Evolutionary conservation across 2,329 filamentous ascomycete genomes (phyloP), one percentile per base, ranked within the genome.

Genomic region (Sporothrix pallida): DNA sequence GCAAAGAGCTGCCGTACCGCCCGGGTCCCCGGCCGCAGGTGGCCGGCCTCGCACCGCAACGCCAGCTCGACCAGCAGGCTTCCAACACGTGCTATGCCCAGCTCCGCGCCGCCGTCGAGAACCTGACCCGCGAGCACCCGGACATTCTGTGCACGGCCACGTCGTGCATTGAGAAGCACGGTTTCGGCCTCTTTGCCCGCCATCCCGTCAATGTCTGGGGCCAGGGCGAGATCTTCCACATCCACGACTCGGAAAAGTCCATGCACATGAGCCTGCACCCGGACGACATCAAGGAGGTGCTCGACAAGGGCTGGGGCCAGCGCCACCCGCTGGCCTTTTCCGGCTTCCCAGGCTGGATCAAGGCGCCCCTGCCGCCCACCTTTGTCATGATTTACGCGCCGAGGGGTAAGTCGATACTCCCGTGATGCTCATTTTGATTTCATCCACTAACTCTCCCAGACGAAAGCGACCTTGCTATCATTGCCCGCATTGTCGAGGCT

Each of bases 321-420:
- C 83, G 88, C 46, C 89, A 91, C 76, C 89, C 88, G 1, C 82
- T 94, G 72, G 90, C 92, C 8, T 88, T 89, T 78, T 90, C 89
- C 72, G 52, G 31, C 31, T 37, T 37, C 31, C 5, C 20, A 8
- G 88, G 89, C 60, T 90, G 88, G 84, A 87, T 91, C 76, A 85
- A 86, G 75, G 87, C 89, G 79, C 92, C 92, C 70, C 90, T 96
- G 72, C 92, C 93, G 0, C 83, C 86, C 3, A 91, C 92, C 58
- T 97, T 97, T 81, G 85, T 93, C 73, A 90, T 97, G 89, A 85
- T 97, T 4, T 97, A 97, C 82, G 92, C 93, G 20, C 93, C 94
- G 1, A 84, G 92, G 78, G 83, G 87, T 84, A 77, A 81, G 82
- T 67, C 46, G 20, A 9, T 9, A 1, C 15, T 17, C 3, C 26